Percentiles rank a stretch among this genome's conserved stretches.
Evolutionary conservation across 331 rosid genomes (phyloP).

Genomic region (Arachis monticola): DNA sequence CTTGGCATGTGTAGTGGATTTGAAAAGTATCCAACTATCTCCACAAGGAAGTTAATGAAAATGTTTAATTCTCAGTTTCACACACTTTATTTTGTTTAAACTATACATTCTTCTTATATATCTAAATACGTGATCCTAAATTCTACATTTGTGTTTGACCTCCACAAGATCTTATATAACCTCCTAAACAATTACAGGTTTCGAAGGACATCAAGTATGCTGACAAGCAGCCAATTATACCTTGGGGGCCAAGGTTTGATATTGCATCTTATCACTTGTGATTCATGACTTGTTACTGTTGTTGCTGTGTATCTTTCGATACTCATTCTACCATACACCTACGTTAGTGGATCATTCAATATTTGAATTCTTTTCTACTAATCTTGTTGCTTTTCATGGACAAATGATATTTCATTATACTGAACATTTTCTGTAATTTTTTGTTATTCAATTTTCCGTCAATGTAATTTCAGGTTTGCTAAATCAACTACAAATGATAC

Average conservation of each 20-base stretch:
- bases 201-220: conserved; percentile 97
- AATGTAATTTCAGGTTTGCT: conserved; percentile 71
- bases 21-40: conserved; percentile 17
- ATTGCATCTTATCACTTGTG: conserved; percentile 36
- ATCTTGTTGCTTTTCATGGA: conserved; percentile 18
- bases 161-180: conserved; percentile 31
- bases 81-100: not conserved
- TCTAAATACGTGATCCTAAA: conserved; percentile 3
- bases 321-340: conserved; percentile 7
- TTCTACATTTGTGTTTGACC: not conserved
- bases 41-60: not conserved
- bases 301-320: conserved; percentile 14
- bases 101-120: conserved; percentile 17
- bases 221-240: conserved; percentile 92
- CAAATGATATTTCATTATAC: conserved; percentile 22
- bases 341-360: conserved; percentile 6
- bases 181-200: conserved; percentile 67
- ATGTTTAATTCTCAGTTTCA: not conserved
- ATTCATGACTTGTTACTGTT: conserved; percentile 32
- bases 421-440: conserved; percentile 26
- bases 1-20: conserved; percentile 21
- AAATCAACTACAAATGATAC: conserved; percentile 75
- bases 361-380: conserved; percentile 19
- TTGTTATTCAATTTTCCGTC: conserved; percentile 37
- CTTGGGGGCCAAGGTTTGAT: conserved; percentile 98